Evolutionary conservation across 768 basidiomycete species (phyloP).

Genomic region (Leccinum arenicola): DNA sequence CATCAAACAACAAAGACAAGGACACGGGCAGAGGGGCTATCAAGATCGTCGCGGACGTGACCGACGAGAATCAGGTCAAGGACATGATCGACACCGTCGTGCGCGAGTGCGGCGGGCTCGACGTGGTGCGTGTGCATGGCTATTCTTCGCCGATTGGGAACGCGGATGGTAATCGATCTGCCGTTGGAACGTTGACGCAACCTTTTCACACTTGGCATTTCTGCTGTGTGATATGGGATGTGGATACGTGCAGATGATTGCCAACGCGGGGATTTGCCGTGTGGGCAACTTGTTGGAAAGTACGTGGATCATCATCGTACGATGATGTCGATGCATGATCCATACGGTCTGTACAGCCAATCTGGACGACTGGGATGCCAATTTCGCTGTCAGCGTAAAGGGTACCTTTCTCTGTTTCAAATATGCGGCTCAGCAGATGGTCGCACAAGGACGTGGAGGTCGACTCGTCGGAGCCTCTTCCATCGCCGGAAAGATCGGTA

Average conservation of each 20-base stretch:
- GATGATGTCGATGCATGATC: neutral
- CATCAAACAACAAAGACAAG: neutral
- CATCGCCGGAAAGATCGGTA: conserved; percentile 1
- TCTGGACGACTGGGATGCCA: conserved; percentile 26
- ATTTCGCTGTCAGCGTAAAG: conserved; percentile 16
- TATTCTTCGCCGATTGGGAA: neutral
- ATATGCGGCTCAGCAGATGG: conserved; percentile 22
- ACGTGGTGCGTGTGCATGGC: conserved; percentile 10
- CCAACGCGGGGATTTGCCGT: conserved; percentile 12
- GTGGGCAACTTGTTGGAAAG: conserved; percentile 5
- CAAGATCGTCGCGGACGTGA: conserved; percentile 2
- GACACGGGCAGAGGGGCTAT: neutral
- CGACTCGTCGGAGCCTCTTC: conserved; percentile 8
- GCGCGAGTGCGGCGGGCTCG: conserved; percentile 8
- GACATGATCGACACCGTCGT: conserved; percentile 12
- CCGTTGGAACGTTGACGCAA: neutral
- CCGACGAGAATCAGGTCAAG: conserved; percentile 6
- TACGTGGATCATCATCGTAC: neutral
- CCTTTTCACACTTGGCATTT: neutral
- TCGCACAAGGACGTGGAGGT: conserved; percentile 15
- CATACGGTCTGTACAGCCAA: conserved; percentile 5
- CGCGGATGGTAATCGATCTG: neutral
- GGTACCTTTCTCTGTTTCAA: conserved; percentile 27
- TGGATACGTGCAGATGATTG: conserved; percentile 8
- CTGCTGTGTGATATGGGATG: neutral